Evolutionary conservation across 345 rosid species (phyloP).

Genomic region (Pugionium cornutum): DNA sequence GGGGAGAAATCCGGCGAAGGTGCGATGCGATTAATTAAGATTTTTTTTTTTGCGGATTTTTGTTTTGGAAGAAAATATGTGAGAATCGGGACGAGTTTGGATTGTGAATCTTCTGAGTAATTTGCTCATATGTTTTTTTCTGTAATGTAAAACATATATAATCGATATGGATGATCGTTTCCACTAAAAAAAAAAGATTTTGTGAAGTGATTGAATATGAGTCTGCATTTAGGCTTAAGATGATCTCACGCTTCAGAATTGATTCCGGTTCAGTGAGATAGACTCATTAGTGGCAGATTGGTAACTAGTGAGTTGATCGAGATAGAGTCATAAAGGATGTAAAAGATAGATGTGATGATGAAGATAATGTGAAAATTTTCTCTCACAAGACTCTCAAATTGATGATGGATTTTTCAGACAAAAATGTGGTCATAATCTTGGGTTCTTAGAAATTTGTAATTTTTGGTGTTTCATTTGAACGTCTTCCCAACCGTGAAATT

Average conservation of each 20-base stretch:
- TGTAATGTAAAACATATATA: conserved; percentile 26
- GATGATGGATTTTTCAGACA: background rate
- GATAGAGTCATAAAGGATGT: no score
- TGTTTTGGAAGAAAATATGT: background rate
- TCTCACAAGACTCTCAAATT: background rate
- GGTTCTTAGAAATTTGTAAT: background rate
- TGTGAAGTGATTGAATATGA: background rate
- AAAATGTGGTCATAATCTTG: background rate
- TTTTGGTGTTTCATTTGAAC: background rate
- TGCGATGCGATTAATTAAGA: conserved; percentile 77
- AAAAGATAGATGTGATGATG: background rate
- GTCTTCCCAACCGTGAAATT: background rate
- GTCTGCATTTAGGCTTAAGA: background rate
- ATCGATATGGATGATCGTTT: conserved; percentile 1
- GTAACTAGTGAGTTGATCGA: no score
- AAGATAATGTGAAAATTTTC: background rate
- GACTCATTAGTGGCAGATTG: no score
- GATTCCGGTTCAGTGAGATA: background rate
- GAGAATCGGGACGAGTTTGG: background rate
- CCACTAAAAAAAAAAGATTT: no score
- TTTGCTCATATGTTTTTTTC: background rate
- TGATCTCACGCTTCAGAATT: no score
- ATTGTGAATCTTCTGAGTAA: conserved; percentile 20
- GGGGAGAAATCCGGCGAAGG: conserved; percentile 88
- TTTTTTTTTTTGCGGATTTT: background rate